Evolutionary conservation across 2,329 filamentous ascomycete genomes (phyloP), one percentile per base, ranked within the genome.

Genomic region (Chrysosporium keratinophilum): DNA sequence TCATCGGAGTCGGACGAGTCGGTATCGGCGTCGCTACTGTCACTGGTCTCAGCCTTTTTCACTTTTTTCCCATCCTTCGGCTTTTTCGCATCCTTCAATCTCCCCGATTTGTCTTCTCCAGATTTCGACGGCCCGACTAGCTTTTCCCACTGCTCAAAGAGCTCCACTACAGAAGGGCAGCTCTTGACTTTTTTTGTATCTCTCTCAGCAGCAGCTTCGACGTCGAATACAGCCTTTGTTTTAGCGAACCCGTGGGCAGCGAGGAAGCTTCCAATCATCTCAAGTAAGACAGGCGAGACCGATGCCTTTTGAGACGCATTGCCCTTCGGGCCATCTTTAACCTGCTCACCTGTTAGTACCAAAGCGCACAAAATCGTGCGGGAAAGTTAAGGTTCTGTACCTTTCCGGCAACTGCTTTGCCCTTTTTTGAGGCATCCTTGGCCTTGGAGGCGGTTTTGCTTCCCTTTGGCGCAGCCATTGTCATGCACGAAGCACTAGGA

Each of bases 211-310:
- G 19, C 19, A 19, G 28, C 40, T 11, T 88, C 81, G 64, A 82
- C 80, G 61, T 75, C 74, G 63, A 88, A 84, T 4, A 80, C 78
- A 56, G 76, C 72, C 63, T 78, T 78, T 44, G 85, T 79, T 55
- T 75, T 74, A 46, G 75, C 68, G 62, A 87, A 85, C n/a, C 80
- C 78, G 66, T 85, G 77, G 44, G 83, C 77, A 41, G 76, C 76
- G 48, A 89, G 75, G 67, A 88, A 89, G 19, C 71, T 69, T 58
- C 81, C 80, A 62, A 89, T 77, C 14, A 87, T 73, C 57, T 82
- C 78, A 64, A 89, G 73, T 35, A 89, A 72, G 67, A 85, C 77
- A 28, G 77, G 68, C 3, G 84, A 77, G 23, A 80, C 75, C 45
- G 72, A 66, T 28, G 67, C 54, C 55, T 61, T 62, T 47, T 9